Base-by-base conservation (phyloP, 164 flowering plant species). In the Hamamelis virginiana region DNA sequence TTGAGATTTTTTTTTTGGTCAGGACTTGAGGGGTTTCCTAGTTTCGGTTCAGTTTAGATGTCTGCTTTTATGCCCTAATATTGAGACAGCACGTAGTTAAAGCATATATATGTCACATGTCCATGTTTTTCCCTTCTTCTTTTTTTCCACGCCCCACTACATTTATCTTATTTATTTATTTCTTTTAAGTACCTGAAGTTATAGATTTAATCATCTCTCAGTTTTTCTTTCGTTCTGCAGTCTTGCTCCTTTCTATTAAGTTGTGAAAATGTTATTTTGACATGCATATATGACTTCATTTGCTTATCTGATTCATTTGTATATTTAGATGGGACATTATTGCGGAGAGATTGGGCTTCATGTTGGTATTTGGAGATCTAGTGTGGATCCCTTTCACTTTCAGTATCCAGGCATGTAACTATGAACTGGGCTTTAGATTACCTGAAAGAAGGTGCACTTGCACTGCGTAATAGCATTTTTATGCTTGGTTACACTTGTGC, bases 331-430 rank as follows among this genome's bases (percentile, higher is more conserved):
- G 99, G 99, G 99, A 95, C 75, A 95, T 95, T 64, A 95, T 95
- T 80, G 99, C 99, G 13, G 98, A 95, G 82, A 86, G 94, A 77
- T 80, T 95, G 83, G 99, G 98, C 69, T 95, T 91, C 83, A 95
- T 95, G 98, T 77, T 95, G 81, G 97, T 95, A 19, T 92, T 92
- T 89, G 99, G 98, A 68, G 98, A 95, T 85, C 80, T 95, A 56
- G 94, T 91, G 52, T 95, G 98, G 99, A 91, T 95, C 73, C 98
- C 99, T 53, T 95, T 92, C 82, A 91, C 97, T 33, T 95, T 95
- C 71, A 92, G 98, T 78, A 91, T 95, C 75, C 99, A 95, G 97
- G 99, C 74, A 89, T 63, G 81, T 72, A 56, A 23, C 60, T 44
- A 15, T 22, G 9, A 55, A 67, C 65, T 72, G 3, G 16, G 66